Evolutionary conservation across 2,329 filamentous ascomycete species (phyloP), one percentile per base, ranked within the genome.

Genomic region (Plectosphaerella cucumerina): DNA sequence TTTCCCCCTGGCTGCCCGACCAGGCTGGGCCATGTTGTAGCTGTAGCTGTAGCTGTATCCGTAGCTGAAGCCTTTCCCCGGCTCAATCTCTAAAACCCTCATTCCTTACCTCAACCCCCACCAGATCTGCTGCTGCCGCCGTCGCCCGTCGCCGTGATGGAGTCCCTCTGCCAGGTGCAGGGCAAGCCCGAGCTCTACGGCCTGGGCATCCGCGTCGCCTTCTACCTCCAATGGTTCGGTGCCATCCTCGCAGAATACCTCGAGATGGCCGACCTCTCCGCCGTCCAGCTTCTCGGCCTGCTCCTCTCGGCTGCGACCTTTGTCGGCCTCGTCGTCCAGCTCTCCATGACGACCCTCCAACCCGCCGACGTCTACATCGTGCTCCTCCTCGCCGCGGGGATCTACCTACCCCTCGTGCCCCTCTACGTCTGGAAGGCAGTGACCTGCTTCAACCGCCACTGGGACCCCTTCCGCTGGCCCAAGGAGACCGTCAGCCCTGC

Each of bases 171-270:
- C 52, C 53, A 58, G 15, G 49, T 56, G 37, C 48, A 56, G 23
- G 60, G 64, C 15, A 56, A 60, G 18, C 58, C 65, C 35, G 63
- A 62, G 21, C 56, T 69, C 45, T 70, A 70, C 43, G 67, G 68
- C 6, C 49, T 70, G 17, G 67, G 66, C 41, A 65, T 31, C 48
- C 63, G 67, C 5, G 57, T 60, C 20, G 61, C 62, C 10, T 66
- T 69, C 49, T 70, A 70, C 50, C 48, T 64, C 20, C 66, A 69
- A 52, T 71, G 69, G 69, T 60, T 69, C 37, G 63, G 61, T 9
- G 59, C 61, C 21, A 53, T 67, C 14, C n/a, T 65, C 1, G 57
- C 67, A 12, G 60, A 67, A 48, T 65, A 62, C 47, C 50, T 66
- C 23, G 63, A 65, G 35, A 60, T 62, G 35, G 46, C 59, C 4